phyloP scores from a whole-genome alignment of 1,139 yeast genomes.

The Kurtzmaniella natalensis region DNA sequence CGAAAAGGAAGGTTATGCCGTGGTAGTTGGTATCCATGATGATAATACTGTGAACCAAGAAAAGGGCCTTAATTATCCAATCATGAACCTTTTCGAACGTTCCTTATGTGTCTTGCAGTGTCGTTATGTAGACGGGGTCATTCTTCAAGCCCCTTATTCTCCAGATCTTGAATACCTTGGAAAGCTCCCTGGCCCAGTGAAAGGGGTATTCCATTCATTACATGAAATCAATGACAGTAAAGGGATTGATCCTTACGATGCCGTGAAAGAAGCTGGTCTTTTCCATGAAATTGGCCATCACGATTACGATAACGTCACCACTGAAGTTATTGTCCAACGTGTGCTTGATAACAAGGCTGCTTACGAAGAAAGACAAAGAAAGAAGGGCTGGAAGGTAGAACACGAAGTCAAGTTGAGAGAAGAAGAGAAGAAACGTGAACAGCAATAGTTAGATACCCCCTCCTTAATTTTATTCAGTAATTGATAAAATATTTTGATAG shows the following conservation, averaged over 20 bases:
- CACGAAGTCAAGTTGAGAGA: conserved; percentile 27
- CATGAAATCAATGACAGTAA: conserved; percentile 29
- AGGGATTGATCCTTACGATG: conserved; percentile 38
- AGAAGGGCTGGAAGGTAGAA: conserved; percentile 70
- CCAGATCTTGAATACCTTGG: conserved; percentile 40
- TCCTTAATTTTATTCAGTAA: too few species aligned
- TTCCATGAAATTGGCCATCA: conserved; percentile 49
- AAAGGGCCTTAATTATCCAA: conserved; percentile 70
- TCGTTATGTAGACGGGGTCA: conserved; percentile 72
- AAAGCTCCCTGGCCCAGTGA: conserved; percentile 36
- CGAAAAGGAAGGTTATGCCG: conserved; percentile 33
- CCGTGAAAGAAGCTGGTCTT: conserved; percentile 31
- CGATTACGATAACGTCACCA: conserved; percentile 54
- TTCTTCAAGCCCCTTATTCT: conserved; percentile 62
- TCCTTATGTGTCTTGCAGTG: conserved; percentile 86
- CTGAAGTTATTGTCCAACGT: conserved; percentile 63
- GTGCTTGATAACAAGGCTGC: conserved; percentile 61
- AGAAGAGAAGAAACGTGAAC: conserved; percentile 13
- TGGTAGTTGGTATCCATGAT: conserved; percentile 69
- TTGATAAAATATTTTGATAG: too few species aligned
- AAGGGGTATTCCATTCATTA: conserved; percentile 60
- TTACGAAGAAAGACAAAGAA: conserved; percentile 74
- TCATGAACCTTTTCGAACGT: conserved; percentile 85
- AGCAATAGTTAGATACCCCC: too few species aligned
- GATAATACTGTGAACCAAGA: conserved; percentile 54